Conservation (phyloP, 768 basidiomycete genomes). For the Crepidotus variabilis region DNA sequence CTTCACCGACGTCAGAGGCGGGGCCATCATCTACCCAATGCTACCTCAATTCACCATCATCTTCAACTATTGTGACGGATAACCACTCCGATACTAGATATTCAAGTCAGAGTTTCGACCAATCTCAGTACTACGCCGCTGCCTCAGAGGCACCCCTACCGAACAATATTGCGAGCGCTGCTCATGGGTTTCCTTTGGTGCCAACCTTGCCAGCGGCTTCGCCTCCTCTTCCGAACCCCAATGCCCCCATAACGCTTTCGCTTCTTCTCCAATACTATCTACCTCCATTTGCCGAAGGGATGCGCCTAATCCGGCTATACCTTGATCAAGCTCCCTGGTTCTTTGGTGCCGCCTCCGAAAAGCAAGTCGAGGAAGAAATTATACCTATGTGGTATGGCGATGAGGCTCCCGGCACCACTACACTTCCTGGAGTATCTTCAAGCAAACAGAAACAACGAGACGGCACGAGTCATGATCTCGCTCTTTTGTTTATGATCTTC, state of each 20-base stretch:
- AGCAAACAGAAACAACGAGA: constrained; percentile 5
- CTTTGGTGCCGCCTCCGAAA: constrained; percentile 64
- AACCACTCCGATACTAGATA: background rate
- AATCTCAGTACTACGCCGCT: background rate
- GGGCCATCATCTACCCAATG: background rate
- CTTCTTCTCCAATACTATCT: constrained; percentile 35
- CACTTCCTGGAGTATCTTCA: constrained; percentile 5
- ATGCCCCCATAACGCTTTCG: constrained; percentile 13
- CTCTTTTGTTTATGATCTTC: constrained; percentile 58
- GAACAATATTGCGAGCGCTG: constrained; percentile 22
- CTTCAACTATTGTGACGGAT: background rate
- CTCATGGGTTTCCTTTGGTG: constrained; percentile 44
- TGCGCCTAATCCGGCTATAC: constrained; percentile 61
- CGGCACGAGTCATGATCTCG: constrained; percentile 52
- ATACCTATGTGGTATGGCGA: constrained; percentile 66
- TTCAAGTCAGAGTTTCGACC: constrained; percentile 1
- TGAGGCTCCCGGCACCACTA: constrained; percentile 24
- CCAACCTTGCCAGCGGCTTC: constrained; percentile 30
- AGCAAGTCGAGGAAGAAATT: constrained; percentile 60
- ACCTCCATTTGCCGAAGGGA: constrained; percentile 56
- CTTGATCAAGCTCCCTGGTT: constrained; percentile 81
- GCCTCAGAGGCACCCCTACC: constrained; percentile 7
- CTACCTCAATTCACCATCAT: constrained; percentile 1
- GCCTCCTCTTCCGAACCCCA: constrained; percentile 42
- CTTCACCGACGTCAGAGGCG: background rate